phyloP scores from a whole-genome alignment of 2,329 filamentous ascomycete species.

The Botrytis pseudocinerea region DNA sequence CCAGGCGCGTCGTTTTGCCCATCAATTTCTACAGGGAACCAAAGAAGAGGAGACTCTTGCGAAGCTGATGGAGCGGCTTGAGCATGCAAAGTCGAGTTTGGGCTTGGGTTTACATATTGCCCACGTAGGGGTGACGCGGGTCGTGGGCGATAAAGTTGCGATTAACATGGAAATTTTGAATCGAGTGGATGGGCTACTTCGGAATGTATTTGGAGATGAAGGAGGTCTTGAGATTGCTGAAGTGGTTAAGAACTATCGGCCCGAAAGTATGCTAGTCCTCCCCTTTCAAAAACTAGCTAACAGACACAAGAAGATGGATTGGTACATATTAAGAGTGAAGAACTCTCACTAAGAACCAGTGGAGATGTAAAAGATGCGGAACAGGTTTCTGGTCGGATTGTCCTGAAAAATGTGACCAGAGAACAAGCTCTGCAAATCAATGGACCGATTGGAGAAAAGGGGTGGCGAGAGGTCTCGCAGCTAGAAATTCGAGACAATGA shows the following conservation, averaged over 20 bases:
- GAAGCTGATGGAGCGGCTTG: background rate
- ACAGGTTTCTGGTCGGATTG: background rate
- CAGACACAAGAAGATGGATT: background rate
- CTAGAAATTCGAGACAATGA: background rate
- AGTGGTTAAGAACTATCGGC: background rate
- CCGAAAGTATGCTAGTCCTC: background rate
- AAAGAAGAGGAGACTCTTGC: background rate
- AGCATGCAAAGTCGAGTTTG: background rate
- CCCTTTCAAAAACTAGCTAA: background rate
- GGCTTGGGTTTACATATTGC: background rate
- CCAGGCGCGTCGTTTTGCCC: background rate
- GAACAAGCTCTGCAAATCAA: constrained; percentile 2
- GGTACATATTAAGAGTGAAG: background rate
- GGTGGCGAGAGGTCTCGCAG: background rate
- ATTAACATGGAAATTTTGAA: background rate
- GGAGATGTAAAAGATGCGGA: background rate
- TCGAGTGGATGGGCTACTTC: background rate
- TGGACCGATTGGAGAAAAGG: background rate
- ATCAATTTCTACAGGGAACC: background rate
- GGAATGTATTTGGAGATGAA: background rate
- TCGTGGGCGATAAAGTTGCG: background rate
- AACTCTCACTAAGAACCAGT: background rate
- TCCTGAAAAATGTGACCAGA: background rate
- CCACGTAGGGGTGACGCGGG: background rate
- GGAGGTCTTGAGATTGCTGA: background rate